Base-by-base conservation (phyloP, 2,329 filamentous ascomycete genomes). In the Hortaea werneckii region DNA sequence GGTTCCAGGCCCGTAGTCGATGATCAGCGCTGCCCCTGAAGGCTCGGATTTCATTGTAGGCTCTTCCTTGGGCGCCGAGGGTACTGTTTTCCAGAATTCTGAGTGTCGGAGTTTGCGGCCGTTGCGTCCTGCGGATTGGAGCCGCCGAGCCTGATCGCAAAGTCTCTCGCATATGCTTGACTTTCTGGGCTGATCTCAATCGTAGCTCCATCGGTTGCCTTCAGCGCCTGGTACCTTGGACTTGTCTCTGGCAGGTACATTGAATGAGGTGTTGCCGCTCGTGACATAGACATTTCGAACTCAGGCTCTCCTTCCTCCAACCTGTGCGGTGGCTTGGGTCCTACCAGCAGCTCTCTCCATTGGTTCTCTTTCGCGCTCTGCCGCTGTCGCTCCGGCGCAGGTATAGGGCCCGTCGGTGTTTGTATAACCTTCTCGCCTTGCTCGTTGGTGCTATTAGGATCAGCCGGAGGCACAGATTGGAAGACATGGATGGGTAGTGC, bases 401-500 rank as follows among this genome's bases (percentile, higher is more conserved):
- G 70, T 27, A 72, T 75, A 2, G 71, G 66, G 7, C 68, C 70
- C 57, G 66, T 68, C 42, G 74, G 72, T 34, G 69, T 69, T n/a
- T 73, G 58, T 54, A 66, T 63, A 5, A 67, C 60, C 34, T 73
- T 62, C 65, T 50, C 56, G 10, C 46, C 42, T 67, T 44, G 59
- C 20, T 20, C 20, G 20, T 20, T 20, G 20, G 20, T 20, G 20
- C n/a, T 40, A 20, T 12, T 13, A 9, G 52, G 47, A 6, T 39
- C 32, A 29, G 45, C 43, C 54, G 46, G 63, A 46, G 53, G 54
- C 42, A 90, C 75, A 10, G 86, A 83, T 65, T 96, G 84, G 64
- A 98, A 98, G 50, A 87, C 82, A 65, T 98, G 89, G 56, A 98
- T 95, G 30, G 92, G 92, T 0, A 98, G 80, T 2, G 92, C 92